Evolutionary conservation across 306 rosid species (phyloP).

Genomic region (Vicia sativa): DNA sequence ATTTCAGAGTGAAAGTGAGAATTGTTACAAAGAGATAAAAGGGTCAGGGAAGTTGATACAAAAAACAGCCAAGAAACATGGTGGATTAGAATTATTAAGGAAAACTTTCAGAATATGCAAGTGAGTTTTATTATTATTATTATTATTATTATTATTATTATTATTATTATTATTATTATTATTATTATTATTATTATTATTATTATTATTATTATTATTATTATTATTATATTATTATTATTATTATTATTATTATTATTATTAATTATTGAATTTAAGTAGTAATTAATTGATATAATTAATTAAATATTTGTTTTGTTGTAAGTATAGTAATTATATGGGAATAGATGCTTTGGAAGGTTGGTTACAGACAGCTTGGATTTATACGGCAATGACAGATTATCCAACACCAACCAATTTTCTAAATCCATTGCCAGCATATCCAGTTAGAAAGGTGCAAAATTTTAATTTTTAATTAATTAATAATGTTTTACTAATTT

Average conservation of each 20-base stretch:
- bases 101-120: constrained; percentile 73
- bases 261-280: too few species aligned
- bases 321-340: background rate
- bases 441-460: constrained; percentile 75
- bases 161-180: too few species aligned
- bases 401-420: constrained; percentile 90
- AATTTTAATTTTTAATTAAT: background rate
- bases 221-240: too few species aligned
- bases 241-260: too few species aligned
- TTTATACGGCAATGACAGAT: constrained; percentile 80
- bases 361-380: constrained; percentile 56
- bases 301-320: background rate
- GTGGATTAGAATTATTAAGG: constrained; percentile 51
- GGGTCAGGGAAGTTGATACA: constrained; percentile 62
- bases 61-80: constrained; percentile 33
- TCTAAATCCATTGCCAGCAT: constrained; percentile 71
- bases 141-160: too few species aligned
- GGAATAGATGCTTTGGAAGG: constrained; percentile 20
- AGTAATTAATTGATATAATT: background rate
- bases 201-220: too few species aligned
- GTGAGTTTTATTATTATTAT: constrained; percentile 31
- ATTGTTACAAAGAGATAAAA: constrained; percentile 76
- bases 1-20: constrained; percentile 72
- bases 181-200: too few species aligned
- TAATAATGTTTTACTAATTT: background rate